Evolutionary conservation across 768 basidiomycete genomes (phyloP).

Genomic region (Leccinum rimulosum): DNA sequence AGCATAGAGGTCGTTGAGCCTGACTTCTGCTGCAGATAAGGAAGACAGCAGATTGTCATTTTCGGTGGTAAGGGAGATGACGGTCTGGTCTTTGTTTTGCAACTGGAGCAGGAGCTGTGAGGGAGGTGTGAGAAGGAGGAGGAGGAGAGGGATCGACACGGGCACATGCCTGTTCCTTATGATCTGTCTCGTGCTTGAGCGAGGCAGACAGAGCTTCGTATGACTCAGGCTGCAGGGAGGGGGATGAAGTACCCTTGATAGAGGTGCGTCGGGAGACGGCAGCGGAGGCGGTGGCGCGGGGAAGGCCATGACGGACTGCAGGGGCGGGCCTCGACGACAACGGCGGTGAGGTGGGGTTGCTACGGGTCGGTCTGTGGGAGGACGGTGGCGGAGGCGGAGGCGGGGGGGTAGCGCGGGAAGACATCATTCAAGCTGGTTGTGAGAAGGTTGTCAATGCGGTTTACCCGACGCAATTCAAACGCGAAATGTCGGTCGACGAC

Average conservation of each 20-base stretch:
- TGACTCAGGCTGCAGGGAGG: constrained; percentile 41
- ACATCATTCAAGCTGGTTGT: constrained; percentile 24
- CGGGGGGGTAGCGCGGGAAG: constrained; percentile 44
- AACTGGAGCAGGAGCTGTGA: constrained; percentile 71
- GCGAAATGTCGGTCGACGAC: constrained; percentile 7
- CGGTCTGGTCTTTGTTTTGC: constrained; percentile 75
- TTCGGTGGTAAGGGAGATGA: constrained; percentile 57
- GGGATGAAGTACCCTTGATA: constrained; percentile 41
- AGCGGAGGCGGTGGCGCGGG: constrained; percentile 51
- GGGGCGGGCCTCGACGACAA: constrained; percentile 46
- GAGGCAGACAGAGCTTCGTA: constrained; percentile 57
- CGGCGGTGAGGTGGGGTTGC: constrained; percentile 40
- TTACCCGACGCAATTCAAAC: constrained; percentile 1
- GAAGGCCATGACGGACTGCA: constrained; percentile 48
- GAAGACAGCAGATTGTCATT: constrained; percentile 64
- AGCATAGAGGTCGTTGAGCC: constrained; percentile 74
- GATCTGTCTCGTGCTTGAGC: constrained; percentile 74
- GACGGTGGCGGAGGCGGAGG: constrained; percentile 9
- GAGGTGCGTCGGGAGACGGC: constrained; percentile 49
- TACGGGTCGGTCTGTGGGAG: constrained; percentile 44
- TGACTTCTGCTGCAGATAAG: constrained; percentile 65
- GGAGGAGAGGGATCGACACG: constrained; percentile 5
- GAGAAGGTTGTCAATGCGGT: not conserved
- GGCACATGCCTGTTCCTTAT: constrained; percentile 69
- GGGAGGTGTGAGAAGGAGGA: constrained; percentile 10